Evolutionary conservation across 306 rosid species (phyloP).

Genomic region (Cicer arietinum): DNA sequence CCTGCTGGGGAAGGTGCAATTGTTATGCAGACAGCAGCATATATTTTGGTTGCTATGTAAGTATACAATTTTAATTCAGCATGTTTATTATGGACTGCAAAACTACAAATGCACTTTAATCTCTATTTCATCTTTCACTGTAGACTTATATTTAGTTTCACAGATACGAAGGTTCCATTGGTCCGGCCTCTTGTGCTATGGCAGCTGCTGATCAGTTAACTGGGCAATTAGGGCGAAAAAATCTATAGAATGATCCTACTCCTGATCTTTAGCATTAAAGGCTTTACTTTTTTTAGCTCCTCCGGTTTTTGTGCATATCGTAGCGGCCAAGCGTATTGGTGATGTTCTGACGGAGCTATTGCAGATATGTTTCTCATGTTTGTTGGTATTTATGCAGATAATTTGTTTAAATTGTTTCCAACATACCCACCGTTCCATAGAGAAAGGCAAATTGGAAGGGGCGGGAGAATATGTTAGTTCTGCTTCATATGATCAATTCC

Average conservation of each 20-base stretch:
- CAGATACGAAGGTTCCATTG: constrained; percentile 94
- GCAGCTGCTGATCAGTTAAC: constrained; percentile 80
- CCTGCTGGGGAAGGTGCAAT: constrained; percentile 94
- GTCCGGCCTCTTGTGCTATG: constrained; percentile 97
- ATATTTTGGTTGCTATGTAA: constrained; percentile 83
- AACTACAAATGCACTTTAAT: neutral
- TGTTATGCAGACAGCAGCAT: constrained; percentile 81
- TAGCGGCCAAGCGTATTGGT: constrained; percentile 71
- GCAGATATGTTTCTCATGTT: neutral
- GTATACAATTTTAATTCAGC: constrained; percentile 44
- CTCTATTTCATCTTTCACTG: neutral
- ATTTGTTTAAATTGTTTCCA: neutral
- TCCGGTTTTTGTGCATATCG: constrained; percentile 40
- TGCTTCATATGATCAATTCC: neutral
- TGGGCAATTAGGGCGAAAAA: constrained; percentile 72
- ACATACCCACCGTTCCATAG: neutral
- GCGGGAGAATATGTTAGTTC: neutral
- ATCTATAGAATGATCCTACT: constrained; percentile 50
- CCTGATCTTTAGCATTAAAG: neutral
- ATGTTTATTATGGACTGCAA: neutral
- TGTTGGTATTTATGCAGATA: neutral
- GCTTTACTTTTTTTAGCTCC: constrained; percentile 10
- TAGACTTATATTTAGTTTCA: constrained; percentile 24
- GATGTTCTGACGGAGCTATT: constrained; percentile 43
- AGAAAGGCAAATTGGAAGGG: neutral